These are phyloP conservation scores for Exophiala calicioides DNA, from an alignment of 2,329 filamentous ascomycete genomes.

Conservation along the genomic window DNA sequence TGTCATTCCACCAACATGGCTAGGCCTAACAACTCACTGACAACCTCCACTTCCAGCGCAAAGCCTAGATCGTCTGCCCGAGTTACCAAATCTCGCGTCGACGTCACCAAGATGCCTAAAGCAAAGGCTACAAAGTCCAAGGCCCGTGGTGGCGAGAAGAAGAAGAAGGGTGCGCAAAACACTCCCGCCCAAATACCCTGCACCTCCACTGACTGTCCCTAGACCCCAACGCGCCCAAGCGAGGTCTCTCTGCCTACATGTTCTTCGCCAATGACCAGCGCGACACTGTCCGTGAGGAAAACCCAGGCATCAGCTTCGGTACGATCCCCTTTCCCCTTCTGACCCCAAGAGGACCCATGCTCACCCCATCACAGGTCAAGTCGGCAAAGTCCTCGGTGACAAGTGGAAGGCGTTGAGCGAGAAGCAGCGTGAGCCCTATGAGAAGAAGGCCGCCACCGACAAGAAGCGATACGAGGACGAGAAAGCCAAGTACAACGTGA, in stretches of 20 bases:
- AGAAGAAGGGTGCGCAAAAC: conserved; percentile 66
- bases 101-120: conserved; percentile 63
- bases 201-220: conserved; percentile 4
- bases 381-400: conserved; percentile 97
- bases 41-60: neutral
- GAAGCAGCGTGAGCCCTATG: conserved; percentile 89
- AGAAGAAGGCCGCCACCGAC: conserved; percentile 92
- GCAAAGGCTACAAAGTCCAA: conserved; percentile 62
- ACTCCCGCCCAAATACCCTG: neutral
- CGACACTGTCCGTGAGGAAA: conserved; percentile 96
- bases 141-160: conserved; percentile 61
- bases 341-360: conserved; percentile 1
- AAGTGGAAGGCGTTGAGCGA: conserved; percentile 97
- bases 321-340: conserved; percentile 38
- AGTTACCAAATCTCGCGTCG: conserved; percentile 4
- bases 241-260: conserved; percentile 99
- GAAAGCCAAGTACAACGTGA: conserved; percentile 88
- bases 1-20: conserved; percentile 1
- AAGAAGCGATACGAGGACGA: conserved; percentile 99
- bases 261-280: conserved; percentile 99
- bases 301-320: conserved; percentile 96
- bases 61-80: neutral
- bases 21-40: conserved; percentile 10
- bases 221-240: conserved; percentile 99
- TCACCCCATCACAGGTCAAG: conserved; percentile 64